phyloP scores from a whole-genome alignment of 768 basidiomycete species.

The Boletus edulis region DNA sequence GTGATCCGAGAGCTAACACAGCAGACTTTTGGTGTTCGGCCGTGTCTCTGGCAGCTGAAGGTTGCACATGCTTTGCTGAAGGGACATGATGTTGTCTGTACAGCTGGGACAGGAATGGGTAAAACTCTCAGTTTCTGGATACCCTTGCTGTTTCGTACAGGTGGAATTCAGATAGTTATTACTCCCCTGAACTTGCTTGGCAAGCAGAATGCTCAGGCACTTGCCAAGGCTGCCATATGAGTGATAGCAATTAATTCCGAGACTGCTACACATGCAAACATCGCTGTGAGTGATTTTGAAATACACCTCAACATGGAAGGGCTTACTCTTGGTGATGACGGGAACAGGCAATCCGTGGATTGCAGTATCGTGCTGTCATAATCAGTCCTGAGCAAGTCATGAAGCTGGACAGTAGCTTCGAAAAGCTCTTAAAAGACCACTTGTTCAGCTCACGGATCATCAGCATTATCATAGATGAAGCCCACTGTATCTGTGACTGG shows the following conservation, averaged over 20 bases:
- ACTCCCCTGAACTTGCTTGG: too few species aligned
- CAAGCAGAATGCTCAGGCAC: too few species aligned
- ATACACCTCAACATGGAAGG: too few species aligned
- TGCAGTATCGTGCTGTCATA: background rate
- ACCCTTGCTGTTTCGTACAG: too few species aligned
- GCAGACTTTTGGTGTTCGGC: background rate
- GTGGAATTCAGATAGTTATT: too few species aligned
- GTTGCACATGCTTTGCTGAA: background rate
- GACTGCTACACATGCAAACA: background rate
- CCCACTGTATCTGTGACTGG: background rate
- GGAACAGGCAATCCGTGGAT: background rate
- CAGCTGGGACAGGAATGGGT: too few species aligned
- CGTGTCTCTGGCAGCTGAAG: background rate
- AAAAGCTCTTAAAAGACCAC: background rate
- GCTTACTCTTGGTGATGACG: too few species aligned
- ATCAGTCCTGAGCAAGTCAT: background rate
- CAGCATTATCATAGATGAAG: background rate
- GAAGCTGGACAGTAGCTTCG: background rate
- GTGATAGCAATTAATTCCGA: background rate
- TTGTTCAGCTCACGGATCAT: background rate
- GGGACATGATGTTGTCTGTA: too few species aligned
- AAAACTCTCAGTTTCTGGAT: too few species aligned
- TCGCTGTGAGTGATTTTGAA: background rate
- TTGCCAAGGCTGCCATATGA: too few species aligned
- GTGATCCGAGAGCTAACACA: background rate